phyloP scores from a whole-genome alignment of 108 stramenopile genomes.

The Nitzschia sp. region DNA sequence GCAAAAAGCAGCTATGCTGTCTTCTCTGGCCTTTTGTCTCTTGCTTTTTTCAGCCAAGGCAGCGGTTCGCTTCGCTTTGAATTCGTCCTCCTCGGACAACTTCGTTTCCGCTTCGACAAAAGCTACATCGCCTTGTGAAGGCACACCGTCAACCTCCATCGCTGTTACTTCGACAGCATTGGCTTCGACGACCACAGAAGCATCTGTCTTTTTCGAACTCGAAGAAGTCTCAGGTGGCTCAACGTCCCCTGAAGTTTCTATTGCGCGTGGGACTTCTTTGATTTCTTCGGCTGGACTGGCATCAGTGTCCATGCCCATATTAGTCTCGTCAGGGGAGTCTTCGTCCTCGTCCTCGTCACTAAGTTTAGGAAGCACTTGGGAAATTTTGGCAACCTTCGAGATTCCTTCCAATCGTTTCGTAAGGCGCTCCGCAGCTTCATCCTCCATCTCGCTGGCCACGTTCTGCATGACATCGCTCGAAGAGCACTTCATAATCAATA shows the following conservation, averaged over 20 bases:
- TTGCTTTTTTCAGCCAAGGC: conserved; percentile 55
- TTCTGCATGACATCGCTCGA: conserved; percentile 73
- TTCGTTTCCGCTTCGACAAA: conserved; percentile 34
- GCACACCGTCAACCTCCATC: conserved; percentile 29
- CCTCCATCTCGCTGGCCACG: conserved; percentile 58
- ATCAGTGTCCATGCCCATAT: neutral
- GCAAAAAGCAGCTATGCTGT: conserved; percentile 59
- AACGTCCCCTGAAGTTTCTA: neutral
- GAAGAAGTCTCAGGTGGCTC: neutral
- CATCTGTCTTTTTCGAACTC: neutral
- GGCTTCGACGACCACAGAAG: conserved; percentile 29
- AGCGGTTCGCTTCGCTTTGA: conserved; percentile 41
- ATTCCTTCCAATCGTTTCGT: conserved; percentile 22
- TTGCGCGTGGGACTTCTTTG: neutral
- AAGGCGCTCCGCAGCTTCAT: conserved; percentile 49
- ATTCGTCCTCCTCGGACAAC: conserved; percentile 46
- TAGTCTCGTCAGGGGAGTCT: neutral
- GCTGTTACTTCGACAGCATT: conserved; percentile 49
- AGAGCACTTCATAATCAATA: conserved; percentile 78
- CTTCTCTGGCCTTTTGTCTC: conserved; percentile 70
- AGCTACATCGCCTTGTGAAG: conserved; percentile 18
- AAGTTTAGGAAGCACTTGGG: conserved; percentile 33
- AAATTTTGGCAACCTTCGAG: conserved; percentile 28
- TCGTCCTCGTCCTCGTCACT: conserved; percentile 30
- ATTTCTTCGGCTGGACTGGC: neutral